Conservation (phyloP, 2,329 filamentous ascomycete genomes). For the Lachnellula arida region DNA sequence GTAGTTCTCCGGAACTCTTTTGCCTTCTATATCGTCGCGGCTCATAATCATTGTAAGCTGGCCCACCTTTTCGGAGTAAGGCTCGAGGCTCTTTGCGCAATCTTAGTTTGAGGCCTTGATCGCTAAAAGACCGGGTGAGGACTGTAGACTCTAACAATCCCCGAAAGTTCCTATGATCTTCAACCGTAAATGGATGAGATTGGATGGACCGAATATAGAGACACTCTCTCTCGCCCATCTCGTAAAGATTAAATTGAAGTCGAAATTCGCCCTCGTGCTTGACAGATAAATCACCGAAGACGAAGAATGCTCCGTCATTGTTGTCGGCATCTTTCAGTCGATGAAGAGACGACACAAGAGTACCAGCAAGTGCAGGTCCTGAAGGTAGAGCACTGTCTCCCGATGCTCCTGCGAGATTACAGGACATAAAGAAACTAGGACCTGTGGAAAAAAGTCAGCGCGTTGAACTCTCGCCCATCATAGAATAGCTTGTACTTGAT, state of each 20-base stretch:
- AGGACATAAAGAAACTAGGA: slow-evolving; percentile 47
- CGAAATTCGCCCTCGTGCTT: slow-evolving; percentile 68
- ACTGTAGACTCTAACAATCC: slow-evolving; percentile 79
- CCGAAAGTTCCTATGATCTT: slow-evolving; percentile 64
- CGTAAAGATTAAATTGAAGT: slow-evolving; percentile 73
- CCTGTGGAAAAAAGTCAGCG: slow-evolving; percentile 30
- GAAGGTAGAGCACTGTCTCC: slow-evolving; percentile 38
- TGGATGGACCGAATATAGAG: slow-evolving; percentile 36
- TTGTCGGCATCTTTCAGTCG: slow-evolving; percentile 75
- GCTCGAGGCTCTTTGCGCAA: slow-evolving; percentile 77
- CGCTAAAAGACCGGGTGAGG: slow-evolving; percentile 75
- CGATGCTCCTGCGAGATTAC: slow-evolving; percentile 39
- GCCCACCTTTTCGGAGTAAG: slow-evolving; percentile 28
- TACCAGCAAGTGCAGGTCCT: slow-evolving; percentile 58
- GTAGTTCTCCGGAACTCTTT: slow-evolving; percentile 5
- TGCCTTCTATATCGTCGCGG: slow-evolving; percentile 24
- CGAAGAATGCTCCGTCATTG: slow-evolving; percentile 77
- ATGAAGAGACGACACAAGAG: slow-evolving; percentile 75
- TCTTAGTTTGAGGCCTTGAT: slow-evolving; percentile 79
- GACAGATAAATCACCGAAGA: slow-evolving; percentile 85
- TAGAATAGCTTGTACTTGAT: slow-evolving; percentile 47
- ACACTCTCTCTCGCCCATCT: slow-evolving; percentile 46
- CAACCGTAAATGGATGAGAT: slow-evolving; percentile 65
- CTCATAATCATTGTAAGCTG: slow-evolving; percentile 31
- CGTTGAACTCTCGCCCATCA: neutral